phyloP scores from a whole-genome alignment of 768 basidiomycete species.

The Hysterangium stoloniferum region DNA sequence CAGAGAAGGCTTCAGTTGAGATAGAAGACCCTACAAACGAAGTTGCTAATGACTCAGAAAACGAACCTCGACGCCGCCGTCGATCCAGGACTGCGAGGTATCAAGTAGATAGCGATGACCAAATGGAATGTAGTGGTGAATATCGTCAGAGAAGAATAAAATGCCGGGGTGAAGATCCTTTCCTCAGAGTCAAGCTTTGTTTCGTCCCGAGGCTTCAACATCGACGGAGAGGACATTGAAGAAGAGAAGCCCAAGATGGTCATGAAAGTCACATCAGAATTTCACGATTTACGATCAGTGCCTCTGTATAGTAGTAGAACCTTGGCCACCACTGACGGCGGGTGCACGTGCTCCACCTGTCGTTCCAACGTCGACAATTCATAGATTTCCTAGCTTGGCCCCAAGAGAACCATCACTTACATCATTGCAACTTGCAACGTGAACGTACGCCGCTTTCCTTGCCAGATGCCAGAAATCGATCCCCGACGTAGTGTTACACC shows the following conservation, averaged over 20 bases:
- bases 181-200: no score
- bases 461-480: conserved; percentile 51
- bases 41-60: no score
- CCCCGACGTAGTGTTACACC: conserved; percentile 36
- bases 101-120: no score
- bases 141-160: no score
- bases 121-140: no score
- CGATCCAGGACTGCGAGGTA: no score
- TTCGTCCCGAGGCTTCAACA: conserved; percentile 28
- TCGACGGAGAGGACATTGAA: conserved; percentile 51
- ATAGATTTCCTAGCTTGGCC: conserved; percentile 28
- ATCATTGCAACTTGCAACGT: conserved; percentile 25
- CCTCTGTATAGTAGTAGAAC: conserved; percentile 78
- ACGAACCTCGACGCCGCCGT: no score
- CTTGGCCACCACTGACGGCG: conserved; percentile 52
- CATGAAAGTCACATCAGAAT: conserved; percentile 60
- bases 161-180: no score
- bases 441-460: conserved; percentile 66
- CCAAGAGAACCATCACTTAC: conserved; percentile 22
- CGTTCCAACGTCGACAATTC: conserved; percentile 20
- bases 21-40: no score
- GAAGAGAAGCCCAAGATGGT: conserved; percentile 61
- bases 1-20: no score
- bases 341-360: conserved; percentile 27
- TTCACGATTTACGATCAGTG: conserved; percentile 66